A percentile compares a stretch with the other conserved stretches of the same genome.
Conservation (phyloP, 2,329 filamentous ascomycete species). For the Penicillium capsulatum region DNA sequence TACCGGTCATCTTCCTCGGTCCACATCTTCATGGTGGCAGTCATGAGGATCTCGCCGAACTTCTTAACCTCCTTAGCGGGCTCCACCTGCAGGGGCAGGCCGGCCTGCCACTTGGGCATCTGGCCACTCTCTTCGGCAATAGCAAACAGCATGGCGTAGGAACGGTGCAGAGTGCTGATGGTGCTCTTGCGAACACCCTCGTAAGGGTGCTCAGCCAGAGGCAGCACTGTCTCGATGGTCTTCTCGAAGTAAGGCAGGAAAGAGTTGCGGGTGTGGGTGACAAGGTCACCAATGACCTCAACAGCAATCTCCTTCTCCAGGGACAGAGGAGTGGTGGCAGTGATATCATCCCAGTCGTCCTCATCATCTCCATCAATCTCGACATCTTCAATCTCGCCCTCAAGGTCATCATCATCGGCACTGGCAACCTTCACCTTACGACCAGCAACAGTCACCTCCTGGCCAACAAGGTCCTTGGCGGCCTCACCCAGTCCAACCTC, state of each 20-base stretch:
- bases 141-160: constrained; percentile 85
- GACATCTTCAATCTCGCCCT: constrained; percentile 58
- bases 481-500: constrained; percentile 72
- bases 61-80: constrained; percentile 76
- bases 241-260: constrained; percentile 84
- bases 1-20: constrained; percentile 90
- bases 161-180: constrained; percentile 86
- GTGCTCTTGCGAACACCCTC: constrained; percentile 92
- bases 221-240: constrained; percentile 75
- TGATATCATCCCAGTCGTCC: constrained; percentile 78
- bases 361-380: constrained; percentile 69
- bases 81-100: constrained; percentile 74
- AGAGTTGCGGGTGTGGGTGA: constrained; percentile 76
- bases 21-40: constrained; percentile 80
- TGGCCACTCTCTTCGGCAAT: constrained; percentile 75
- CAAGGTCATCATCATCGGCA: constrained; percentile 58
- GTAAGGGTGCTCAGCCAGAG: constrained; percentile 81
- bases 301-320: constrained; percentile 97
- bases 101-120: constrained; percentile 79
- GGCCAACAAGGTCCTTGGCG: constrained; percentile 67
- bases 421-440: constrained; percentile 80
- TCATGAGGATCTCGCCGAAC: constrained; percentile 80
- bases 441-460: constrained; percentile 72
- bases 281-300: constrained; percentile 88
- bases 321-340: constrained; percentile 80